These are phyloP conservation scores for Ulmus americana DNA, from an alignment of 331 rosid genomes.

Conservation along the genomic window DNA sequence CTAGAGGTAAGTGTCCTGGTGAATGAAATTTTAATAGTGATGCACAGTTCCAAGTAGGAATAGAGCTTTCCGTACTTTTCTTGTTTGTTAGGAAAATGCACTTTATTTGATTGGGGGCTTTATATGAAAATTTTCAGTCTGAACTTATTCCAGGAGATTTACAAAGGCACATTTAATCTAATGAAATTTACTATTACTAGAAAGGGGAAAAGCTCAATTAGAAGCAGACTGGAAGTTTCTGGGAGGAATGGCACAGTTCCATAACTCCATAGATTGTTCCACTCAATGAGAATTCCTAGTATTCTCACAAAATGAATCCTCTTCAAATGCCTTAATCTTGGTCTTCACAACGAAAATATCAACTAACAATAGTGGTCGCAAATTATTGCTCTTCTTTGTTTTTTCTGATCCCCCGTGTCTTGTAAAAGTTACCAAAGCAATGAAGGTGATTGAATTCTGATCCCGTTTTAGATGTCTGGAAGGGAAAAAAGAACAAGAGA, in stretches of 20 bases:
- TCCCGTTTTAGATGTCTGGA: too few relatives aligned
- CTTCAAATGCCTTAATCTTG: background rate
- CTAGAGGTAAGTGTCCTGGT: conserved; percentile 61
- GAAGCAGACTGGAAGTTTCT: background rate
- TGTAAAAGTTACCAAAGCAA: too few relatives aligned
- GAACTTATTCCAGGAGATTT: background rate
- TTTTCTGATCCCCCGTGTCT: too few relatives aligned
- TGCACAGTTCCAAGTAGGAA: background rate
- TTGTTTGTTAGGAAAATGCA: background rate
- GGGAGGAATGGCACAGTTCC: conserved; percentile 1
- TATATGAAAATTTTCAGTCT: background rate
- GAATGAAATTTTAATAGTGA: conserved; percentile 2
- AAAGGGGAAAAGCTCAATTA: too few relatives aligned
- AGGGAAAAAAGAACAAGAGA: too few relatives aligned
- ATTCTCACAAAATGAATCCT: background rate
- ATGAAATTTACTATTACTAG: background rate
- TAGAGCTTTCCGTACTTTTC: background rate
- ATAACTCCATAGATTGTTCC: background rate
- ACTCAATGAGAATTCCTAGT: background rate
- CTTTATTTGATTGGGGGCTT: background rate
- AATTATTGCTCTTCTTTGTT: too few relatives aligned
- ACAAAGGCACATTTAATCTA: background rate
- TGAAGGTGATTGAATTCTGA: too few relatives aligned
- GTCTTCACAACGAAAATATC: too few relatives aligned
- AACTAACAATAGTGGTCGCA: too few relatives aligned